Conservation (phyloP, 257 asterid species). For the Plantago ovata region DNA sequence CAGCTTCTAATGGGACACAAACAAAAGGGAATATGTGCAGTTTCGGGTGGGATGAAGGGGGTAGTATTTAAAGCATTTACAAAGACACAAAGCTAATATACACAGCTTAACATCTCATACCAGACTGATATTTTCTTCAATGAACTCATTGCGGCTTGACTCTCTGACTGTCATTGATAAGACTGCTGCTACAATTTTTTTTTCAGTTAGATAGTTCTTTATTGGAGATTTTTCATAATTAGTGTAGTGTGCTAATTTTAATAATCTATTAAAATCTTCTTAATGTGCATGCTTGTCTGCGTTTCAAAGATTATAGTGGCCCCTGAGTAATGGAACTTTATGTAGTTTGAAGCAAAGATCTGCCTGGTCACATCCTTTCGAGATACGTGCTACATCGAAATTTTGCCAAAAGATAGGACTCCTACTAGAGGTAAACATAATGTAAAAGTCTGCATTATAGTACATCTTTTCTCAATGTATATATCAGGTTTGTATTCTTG, state of each 20-base stretch:
- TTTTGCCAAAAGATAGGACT: constrained; percentile 62
- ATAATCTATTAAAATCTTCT: neutral
- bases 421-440: constrained; percentile 52
- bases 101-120: neutral
- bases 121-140: neutral
- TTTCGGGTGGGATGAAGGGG: no score
- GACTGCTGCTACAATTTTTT: neutral
- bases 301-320: neutral
- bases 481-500: neutral
- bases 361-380: constrained; percentile 94
- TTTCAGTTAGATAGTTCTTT: neutral
- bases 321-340: neutral
- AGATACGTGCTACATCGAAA: constrained; percentile 75
- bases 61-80: no score
- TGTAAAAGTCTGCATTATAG: neutral
- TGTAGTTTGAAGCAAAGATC: constrained; percentile 79
- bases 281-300: neutral
- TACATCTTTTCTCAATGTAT: neutral
- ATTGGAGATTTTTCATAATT: constrained; percentile 1
- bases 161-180: neutral
- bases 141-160: neutral
- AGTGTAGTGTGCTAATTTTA: neutral
- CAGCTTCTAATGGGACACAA: no score
- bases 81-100: no score
- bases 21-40: no score